Base-by-base conservation (phyloP, 305 asterid species). In the Plantago coronopus region DNA sequence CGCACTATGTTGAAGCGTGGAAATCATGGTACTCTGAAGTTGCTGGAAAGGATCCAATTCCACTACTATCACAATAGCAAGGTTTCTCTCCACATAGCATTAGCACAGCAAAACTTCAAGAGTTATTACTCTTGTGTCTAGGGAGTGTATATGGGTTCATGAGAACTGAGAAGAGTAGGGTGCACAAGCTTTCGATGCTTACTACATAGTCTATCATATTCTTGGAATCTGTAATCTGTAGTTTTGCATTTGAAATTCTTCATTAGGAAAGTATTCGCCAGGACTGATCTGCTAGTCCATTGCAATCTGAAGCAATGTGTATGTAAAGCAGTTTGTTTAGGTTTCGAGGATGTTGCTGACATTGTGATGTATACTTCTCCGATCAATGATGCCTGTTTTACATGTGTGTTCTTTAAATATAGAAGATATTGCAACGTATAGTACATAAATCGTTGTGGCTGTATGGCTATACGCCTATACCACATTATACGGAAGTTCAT, bases 1-100 rank as follows among this genome's bases (percentile, higher is more conserved):
- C 83, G n/a, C 96, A 88, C 71, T 91, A 81, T 48, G 87, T 76
- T 47, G 96, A 88, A 70, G 98, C 98, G 15, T 91, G 95, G 95
- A 79, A 81, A 54, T 84, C 96, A 21, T 91, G 98, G 96, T 84
- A 77, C 78, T 74, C 84, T 75, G 96, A 91, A 76, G 88, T 84
- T 63, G 89, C 89, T 54, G 91, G 83, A 66, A 87, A 83, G 90
- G 81, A 77, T 64, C 83, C 93, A 23, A 63, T 78, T 59, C 79
- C 77, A 51, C 71, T 75, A 54, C 58, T 63, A 68, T 80, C 94
- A 61, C 83, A 46, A 80, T 56, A 56, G 29, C 44, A 7, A 31
- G 38, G 61, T 51, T 45, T 57, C 43, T 43, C 11, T 17, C 18
- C 27, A 38, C 12, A 55, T 56, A 17, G 21, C 61, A 66, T 54